Percentiles rank a stretch among this genome's conserved stretches.
Conservation (phyloP, 148 eudicot genomes). For the Polygonum maritimum region DNA sequence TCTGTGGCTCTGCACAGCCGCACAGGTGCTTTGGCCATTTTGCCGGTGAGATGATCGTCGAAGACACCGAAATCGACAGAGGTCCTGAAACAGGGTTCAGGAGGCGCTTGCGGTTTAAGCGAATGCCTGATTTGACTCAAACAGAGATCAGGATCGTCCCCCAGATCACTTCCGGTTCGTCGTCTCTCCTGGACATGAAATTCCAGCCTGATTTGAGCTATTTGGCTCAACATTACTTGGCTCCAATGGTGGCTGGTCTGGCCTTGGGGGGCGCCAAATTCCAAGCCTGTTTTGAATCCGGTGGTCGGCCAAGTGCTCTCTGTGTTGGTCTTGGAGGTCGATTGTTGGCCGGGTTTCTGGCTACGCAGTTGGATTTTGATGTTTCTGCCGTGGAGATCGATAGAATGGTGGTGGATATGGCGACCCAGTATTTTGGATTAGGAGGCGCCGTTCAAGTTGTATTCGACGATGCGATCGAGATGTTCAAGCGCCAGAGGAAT, state of each 20-base stretch:
- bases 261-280: conserved; percentile 32
- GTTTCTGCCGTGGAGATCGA: conserved; percentile 75
- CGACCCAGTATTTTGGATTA: conserved; percentile 51
- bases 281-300: conserved; percentile 24
- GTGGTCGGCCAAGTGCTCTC: conserved; percentile 42
- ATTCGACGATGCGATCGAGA: conserved; percentile 52
- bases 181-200: conserved; percentile 17
- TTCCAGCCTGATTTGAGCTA: conserved; percentile 33
- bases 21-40: conserved; percentile 35
- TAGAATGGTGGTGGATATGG: conserved; percentile 52
- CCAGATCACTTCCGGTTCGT: conserved; percentile 5
- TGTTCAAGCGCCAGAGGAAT: conserved; percentile 24
- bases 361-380: conserved; percentile 42
- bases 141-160: conserved; percentile 51
- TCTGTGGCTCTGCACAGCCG: conserved; percentile 41
- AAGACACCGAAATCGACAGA: conserved; percentile 61
- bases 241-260: conserved; percentile 73
- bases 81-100: conserved; percentile 36
- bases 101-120: conserved; percentile 87
- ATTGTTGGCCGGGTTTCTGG: conserved; percentile 55
- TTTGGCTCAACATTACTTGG: conserved; percentile 74
- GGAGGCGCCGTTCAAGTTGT: conserved; percentile 20
- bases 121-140: conserved; percentile 83
- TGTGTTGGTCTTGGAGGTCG: conserved; percentile 98
- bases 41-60: conserved; percentile 78